These are phyloP conservation scores for Fusarium sp. DNA, from an alignment of 2,329 filamentous ascomycete species.

Conservation along the genomic window DNA sequence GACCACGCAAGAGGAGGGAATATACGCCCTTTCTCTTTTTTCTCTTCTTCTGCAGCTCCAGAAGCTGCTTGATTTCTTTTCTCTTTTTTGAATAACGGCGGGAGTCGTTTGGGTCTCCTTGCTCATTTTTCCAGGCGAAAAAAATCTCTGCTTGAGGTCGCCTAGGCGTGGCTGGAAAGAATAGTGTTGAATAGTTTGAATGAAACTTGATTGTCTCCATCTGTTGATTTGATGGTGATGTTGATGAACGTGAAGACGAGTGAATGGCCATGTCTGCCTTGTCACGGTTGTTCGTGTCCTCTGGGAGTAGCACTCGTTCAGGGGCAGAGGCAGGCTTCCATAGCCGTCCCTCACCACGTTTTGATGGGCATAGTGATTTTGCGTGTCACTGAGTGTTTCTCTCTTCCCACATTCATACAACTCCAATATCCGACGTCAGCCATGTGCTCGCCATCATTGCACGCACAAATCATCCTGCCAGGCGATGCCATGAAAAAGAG, in stretches of 20 bases:
- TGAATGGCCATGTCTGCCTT: neutral
- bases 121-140: conserved; percentile 27
- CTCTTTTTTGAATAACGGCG: conserved; percentile 38
- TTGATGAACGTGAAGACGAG: neutral
- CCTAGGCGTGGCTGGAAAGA: conserved; percentile 23
- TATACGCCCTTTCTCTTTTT: conserved; percentile 6
- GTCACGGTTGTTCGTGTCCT: neutral
- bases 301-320: neutral
- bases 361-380: neutral
- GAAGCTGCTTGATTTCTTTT: neutral
- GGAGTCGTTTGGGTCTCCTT: conserved; percentile 24
- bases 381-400: neutral
- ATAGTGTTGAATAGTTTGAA: conserved; percentile 31
- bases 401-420: neutral
- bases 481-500: no score
- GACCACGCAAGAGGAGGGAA: conserved; percentile 13
- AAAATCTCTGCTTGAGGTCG: conserved; percentile 26
- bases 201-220: conserved; percentile 32
- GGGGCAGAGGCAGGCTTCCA: neutral
- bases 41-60: conserved; percentile 20
- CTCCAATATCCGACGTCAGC: neutral
- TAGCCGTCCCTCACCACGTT: neutral
- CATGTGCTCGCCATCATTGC: neutral
- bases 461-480: no score
- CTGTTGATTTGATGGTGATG: neutral